Conservation (phyloP, 2,329 filamentous ascomycete genomes). For the Aureobasidium sp. region DNA sequence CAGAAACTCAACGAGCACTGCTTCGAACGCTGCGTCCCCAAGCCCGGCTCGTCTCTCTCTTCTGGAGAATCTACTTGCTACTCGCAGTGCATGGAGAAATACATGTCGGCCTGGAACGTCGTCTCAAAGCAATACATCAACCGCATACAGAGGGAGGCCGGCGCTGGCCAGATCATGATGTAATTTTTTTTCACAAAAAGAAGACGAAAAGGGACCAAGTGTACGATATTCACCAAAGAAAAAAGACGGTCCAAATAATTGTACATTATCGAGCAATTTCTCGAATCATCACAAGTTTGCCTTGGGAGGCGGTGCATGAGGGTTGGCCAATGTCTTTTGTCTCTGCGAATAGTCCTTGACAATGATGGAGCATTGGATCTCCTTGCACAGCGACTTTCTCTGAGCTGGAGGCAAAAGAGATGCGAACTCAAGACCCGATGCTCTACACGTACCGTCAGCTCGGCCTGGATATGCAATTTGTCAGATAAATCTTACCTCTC, state of each 20-base stretch:
- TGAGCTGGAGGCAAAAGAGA: conserved; percentile 66
- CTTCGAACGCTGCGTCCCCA: conserved; percentile 50
- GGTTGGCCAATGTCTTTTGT: conserved; percentile 41
- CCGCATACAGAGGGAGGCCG: conserved; percentile 36
- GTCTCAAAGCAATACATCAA: conserved; percentile 45
- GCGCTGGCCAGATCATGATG: conserved; percentile 11
- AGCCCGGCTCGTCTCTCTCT: conserved; percentile 45
- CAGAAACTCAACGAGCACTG: conserved; percentile 52
- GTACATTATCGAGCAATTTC: conserved; percentile 9
- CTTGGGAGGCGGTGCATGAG: conserved; percentile 20
- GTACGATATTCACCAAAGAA: conserved; percentile 9
- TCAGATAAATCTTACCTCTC: conserved; percentile 47
- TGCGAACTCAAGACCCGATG: conserved; percentile 87
- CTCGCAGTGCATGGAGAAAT: conserved; percentile 49
- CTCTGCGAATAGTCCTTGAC: conserved; percentile 69
- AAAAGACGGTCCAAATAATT: not conserved
- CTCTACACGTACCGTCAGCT: conserved; percentile 38
- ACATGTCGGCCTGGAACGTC: conserved; percentile 48
- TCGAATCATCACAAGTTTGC: not conserved
- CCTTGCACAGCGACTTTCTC: conserved; percentile 73
- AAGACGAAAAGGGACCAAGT: not conserved
- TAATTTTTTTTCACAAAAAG: not conserved
- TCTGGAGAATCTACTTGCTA: conserved; percentile 45
- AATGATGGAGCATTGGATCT: conserved; percentile 75
- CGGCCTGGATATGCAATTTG: not conserved